Base-by-base conservation (phyloP, 2,329 filamentous ascomycete genomes). In the Coniochaeta pulveracea region DNA sequence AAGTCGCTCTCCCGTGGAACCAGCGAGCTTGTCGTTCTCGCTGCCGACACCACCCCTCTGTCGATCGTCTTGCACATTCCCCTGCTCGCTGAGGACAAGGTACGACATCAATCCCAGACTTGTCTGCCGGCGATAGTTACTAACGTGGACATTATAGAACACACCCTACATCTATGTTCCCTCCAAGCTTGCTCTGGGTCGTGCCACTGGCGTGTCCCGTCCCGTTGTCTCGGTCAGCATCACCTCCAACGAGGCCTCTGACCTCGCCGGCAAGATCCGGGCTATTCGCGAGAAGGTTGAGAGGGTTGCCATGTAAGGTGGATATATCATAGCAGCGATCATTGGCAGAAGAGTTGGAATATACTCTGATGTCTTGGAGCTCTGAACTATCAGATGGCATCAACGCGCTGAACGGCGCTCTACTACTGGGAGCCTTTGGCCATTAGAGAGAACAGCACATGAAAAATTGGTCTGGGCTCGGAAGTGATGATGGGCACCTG, bases 241-340 rank as follows among this genome's bases (percentile, higher is more conserved):
- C 61, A 95, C 85, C 46, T 86, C 81, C 60, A 93, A 93, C 71
- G 85, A 93, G 63, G 81, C 80, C 24, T 83, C 76, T 51, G 88
- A 95, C 60, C 69, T 96, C 39, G 83, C 80, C 59, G 73, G 75
- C 51, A 85, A 93, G 69, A 95, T 96, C 60, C 74, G 82, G 49
- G 71, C 78, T 44, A 69, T 95, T 52, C 93, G 89, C 70, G 84
- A 93, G 63, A 93, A 94, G 76, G 84, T 96, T 36, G 89, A 96
- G 72, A 76, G 88, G 49, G 72, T 95, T 47, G 86, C 89, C 68
- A 94, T 95, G 64, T 95, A 80, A 74, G 46, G 24, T n/a, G n/a
- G n/a, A n/a, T n/a, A n/a, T 34, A 34, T 10, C 12, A 33, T 26
- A 18, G 6, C 10, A 11, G 15, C 15, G 10, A 18, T 18, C 18